Evolutionary conservation across 2,329 filamentous ascomycete species (phyloP).

Genomic region (Scedosporium apiospermum): DNA sequence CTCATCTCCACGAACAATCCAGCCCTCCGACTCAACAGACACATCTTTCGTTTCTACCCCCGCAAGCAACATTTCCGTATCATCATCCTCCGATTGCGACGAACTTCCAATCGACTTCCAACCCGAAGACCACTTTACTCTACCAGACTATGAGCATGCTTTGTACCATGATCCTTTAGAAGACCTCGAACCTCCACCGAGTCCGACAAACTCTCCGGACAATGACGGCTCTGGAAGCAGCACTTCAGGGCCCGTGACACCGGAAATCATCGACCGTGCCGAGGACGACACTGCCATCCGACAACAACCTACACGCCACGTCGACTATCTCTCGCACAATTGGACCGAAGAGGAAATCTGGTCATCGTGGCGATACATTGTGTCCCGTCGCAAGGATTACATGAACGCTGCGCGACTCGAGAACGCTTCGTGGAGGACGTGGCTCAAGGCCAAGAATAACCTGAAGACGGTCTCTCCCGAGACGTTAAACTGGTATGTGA

Average conservation of each 20-base stretch:
- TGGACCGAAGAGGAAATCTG: constrained; percentile 96
- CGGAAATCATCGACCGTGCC: constrained; percentile 48
- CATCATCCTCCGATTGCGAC: constrained; percentile 47
- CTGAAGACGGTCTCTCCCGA: constrained; percentile 84
- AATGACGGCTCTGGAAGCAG: constrained; percentile 36
- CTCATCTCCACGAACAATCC: constrained; percentile 45
- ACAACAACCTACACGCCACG: constrained; percentile 70
- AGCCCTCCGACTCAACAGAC: constrained; percentile 39
- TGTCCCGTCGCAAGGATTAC: constrained; percentile 68
- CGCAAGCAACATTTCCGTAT: constrained; percentile 52
- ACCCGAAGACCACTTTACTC: constrained; percentile 36
- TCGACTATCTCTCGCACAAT: constrained; percentile 90
- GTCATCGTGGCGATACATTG: constrained; percentile 92
- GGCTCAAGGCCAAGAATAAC: constrained; percentile 86
- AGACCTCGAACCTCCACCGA: constrained; percentile 40
- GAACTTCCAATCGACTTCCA: constrained; percentile 34
- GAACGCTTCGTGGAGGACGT: constrained; percentile 95
- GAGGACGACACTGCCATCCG: constrained; percentile 74
- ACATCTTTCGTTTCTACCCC: constrained; percentile 54
- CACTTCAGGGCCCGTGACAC: constrained; percentile 48
- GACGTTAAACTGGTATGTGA: constrained; percentile 73
- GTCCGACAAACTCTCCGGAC: constrained; percentile 43
- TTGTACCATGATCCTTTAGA: constrained; percentile 37
- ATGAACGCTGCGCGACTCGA: constrained; percentile 75
- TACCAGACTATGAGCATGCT: constrained; percentile 36